Percentiles rank a stretch among this genome's conserved stretches.
Evolutionary conservation across 441 rosid species (phyloP).

Genomic region (Breynia disticha): DNA sequence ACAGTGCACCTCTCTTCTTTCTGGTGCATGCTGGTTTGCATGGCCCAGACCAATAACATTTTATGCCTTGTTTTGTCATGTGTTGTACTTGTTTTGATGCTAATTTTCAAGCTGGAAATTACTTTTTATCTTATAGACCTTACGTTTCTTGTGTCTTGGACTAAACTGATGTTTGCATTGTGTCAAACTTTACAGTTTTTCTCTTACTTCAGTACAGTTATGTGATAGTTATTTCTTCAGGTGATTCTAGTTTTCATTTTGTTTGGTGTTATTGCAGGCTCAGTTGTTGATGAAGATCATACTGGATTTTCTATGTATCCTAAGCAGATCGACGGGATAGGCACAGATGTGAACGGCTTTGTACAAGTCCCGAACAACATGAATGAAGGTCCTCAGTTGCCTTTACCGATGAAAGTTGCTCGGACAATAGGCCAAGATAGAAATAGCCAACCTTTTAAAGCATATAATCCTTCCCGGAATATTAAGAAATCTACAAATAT

Average conservation of each 20-base stretch:
- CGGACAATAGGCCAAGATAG: conserved; percentile 30
- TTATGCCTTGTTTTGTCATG: background rate
- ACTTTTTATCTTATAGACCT: background rate
- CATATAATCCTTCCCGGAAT: conserved; percentile 35
- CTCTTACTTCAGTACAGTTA: background rate
- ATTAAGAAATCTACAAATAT: conserved; percentile 25
- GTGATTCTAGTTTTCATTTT: conserved; percentile 3
- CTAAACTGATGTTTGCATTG: background rate
- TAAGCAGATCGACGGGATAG: conserved; percentile 37
- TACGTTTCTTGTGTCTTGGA: background rate
- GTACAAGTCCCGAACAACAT: conserved; percentile 29
- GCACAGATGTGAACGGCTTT: conserved; percentile 33
- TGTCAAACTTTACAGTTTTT: background rate
- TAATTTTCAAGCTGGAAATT: background rate
- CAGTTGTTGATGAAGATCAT: conserved; percentile 35
- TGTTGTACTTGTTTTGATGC: background rate
- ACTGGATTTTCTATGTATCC: conserved; percentile 42
- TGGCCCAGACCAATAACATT: background rate
- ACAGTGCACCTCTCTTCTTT: background rate
- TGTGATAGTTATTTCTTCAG: background rate
- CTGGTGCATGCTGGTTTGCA: background rate
- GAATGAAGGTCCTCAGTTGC: conserved; percentile 32
- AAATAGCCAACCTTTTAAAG: conserved; percentile 24
- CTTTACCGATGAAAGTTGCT: conserved; percentile 27
- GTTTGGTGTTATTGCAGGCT: conserved; percentile 21